Base-by-base conservation (phyloP, 1,139 yeast species). In the Taphrina sp. region DNA sequence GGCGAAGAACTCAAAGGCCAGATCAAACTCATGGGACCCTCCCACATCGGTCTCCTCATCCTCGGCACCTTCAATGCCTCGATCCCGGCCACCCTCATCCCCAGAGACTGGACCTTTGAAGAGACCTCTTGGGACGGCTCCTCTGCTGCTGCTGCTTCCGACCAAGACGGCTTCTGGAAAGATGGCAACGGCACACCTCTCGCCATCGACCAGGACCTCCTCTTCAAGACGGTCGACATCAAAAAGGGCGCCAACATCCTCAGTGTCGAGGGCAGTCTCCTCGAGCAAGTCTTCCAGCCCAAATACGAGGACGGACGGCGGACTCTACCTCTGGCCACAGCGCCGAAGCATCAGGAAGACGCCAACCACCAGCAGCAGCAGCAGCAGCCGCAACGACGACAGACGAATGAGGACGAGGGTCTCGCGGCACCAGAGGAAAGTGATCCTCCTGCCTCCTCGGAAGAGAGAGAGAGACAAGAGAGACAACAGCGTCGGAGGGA, bases 51-150 rank as follows among this genome's bases (percentile, higher is more conserved):
- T 60, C 75, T 92, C 61, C 77, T 92, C 63, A 77, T 92, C 54
- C 92, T 87, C 68, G 97, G 92, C 70, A 87, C 95, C 0, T 92
- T 92, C 74, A 94, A 92, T 71, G 97, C 96, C 31, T 82, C 94
- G 55, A 88, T 92, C 62, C 87, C 86, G 69, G 82, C 86, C 69
- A 83, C 78, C 67, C 81, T 81, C 64, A 88, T 92, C 61, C 98
- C 98, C 16, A 72, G 73, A 38, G 79, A 75, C 53, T 92, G 98
- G 98, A 73, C 74, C 33, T 92, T 90, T 70, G 76, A 85, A 20
- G 31, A 26, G 12, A 88, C 92, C 61, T 98, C 98, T 14, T 72
- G 73, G 38, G 79, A 75, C 52, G 92, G 98, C 98, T 73, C 74
- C 33, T 92, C 90, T 70, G 76, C 85, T 55, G 92, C 94, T 47